phyloP scores from a whole-genome alignment of 352 stramenopile species.

The Globisporangium takayamanum region DNA sequence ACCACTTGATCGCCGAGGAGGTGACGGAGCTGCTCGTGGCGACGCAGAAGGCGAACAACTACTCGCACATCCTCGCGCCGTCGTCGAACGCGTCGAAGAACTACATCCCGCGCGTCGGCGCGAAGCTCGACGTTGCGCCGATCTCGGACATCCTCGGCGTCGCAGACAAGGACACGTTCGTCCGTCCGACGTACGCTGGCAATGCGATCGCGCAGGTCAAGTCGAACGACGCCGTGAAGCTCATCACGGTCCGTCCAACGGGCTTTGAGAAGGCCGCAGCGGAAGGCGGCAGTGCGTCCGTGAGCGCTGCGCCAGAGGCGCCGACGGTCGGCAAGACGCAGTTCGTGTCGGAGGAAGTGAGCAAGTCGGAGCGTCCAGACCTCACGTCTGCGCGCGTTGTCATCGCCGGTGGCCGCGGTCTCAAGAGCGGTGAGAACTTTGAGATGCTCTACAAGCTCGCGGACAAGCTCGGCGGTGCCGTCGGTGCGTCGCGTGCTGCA shows the following conservation, averaged over 20 bases:
- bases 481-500: conserved; percentile 95
- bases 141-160: conserved; percentile 96
- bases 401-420: conserved; percentile 93
- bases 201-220: conserved; percentile 89
- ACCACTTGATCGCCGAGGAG: conserved; percentile 85
- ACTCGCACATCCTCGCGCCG: conserved; percentile 92
- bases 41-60: conserved; percentile 56
- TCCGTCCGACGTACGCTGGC: conserved; percentile 81
- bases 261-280: conserved; percentile 95
- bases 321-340: conserved; percentile 59
- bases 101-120: conserved; percentile 93
- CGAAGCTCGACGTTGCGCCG: conserved; percentile 91
- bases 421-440: conserved; percentile 99
- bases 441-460: conserved; percentile 95
- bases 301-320: conserved; percentile 59
- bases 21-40: conserved; percentile 76
- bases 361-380: conserved; percentile 94
- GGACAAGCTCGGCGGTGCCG: conserved; percentile 96
- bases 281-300: conserved; percentile 62
- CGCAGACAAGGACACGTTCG: conserved; percentile 93
- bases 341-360: conserved; percentile 93
- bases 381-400: conserved; percentile 92
- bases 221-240: conserved; percentile 87
- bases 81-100: conserved; percentile 96
- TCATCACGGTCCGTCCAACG: conserved; percentile 95